A percentile compares a stretch with the other conserved stretches of the same genome.
Conservation (phyloP, 352 stramenopile species). For the Phytopythium litorale region DNA sequence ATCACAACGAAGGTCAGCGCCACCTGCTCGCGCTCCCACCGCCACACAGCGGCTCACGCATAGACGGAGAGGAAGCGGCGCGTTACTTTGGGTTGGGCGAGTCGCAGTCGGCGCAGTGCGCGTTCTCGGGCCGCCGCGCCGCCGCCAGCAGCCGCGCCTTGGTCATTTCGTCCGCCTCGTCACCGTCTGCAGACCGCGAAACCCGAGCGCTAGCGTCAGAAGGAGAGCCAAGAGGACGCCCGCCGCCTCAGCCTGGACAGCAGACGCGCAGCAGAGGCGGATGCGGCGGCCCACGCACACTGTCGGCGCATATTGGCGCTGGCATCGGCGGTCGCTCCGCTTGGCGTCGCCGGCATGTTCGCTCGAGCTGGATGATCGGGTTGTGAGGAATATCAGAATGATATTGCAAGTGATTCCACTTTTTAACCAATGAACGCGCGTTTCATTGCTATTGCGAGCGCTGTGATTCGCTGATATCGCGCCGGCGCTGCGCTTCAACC, state of each 20-base stretch:
- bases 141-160: constrained; percentile 40
- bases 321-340: not conserved
- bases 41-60: not conserved
- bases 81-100: constrained; percentile 49
- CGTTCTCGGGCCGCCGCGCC: constrained; percentile 50
- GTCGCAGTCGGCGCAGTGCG: constrained; percentile 62
- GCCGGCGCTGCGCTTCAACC: constrained; percentile 14
- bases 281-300: not conserved
- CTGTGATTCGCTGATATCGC: constrained; percentile 23
- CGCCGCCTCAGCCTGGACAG: not conserved
- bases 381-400: not conserved
- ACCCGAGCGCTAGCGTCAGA: not conserved
- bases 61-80: not conserved
- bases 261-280: too few relatives aligned
- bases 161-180: constrained; percentile 18
- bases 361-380: not conserved
- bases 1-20: not conserved
- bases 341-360: not conserved
- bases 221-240: not conserved
- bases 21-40: not conserved
- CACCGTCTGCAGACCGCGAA: constrained; percentile 1
- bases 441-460: not conserved
- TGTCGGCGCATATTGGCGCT: not conserved
- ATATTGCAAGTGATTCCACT: not conserved
- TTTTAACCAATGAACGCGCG: not conserved